These are phyloP conservation scores for Ziziphus jujuba DNA, from an alignment of 306 rosid species.

Conservation along the genomic window DNA sequence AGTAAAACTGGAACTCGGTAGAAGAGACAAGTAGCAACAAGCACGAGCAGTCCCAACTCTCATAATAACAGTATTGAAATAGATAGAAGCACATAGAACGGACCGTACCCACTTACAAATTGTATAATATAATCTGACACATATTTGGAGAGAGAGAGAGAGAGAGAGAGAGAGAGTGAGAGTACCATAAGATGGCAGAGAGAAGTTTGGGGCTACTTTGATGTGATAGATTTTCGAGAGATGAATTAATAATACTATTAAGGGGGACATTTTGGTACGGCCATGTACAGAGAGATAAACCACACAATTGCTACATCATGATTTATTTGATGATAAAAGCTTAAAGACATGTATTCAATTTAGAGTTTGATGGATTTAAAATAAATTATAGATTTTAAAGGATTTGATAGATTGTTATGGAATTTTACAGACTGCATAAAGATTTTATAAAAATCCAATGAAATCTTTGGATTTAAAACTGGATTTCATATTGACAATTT, in stretches of 20 bases:
- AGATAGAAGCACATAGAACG: slow-evolving; percentile 25
- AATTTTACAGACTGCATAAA: too few species aligned
- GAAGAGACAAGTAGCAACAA: slow-evolving; percentile 30
- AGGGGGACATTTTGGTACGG: slow-evolving; percentile 37
- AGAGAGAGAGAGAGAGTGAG: background rate
- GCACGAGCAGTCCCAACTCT: slow-evolving; percentile 3
- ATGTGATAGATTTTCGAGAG: slow-evolving; percentile 27
- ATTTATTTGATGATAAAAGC: slow-evolving; percentile 2
- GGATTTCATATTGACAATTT: too few species aligned
- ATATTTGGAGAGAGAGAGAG: slow-evolving; percentile 4
- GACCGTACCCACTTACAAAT: slow-evolving; percentile 31
- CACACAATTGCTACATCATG: slow-evolving; percentile 1
- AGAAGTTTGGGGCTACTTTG: slow-evolving; percentile 29
- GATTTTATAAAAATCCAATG: too few species aligned
- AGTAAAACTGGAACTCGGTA: slow-evolving; percentile 7
- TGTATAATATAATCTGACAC: slow-evolving; percentile 3
- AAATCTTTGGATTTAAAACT: too few species aligned
- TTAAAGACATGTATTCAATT: too few species aligned
- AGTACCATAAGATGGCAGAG: slow-evolving; percentile 15
- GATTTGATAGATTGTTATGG: too few species aligned
- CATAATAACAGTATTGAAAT: slow-evolving; percentile 28
- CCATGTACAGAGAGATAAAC: slow-evolving; percentile 24
- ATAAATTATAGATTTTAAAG: too few species aligned
- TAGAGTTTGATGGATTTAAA: too few species aligned
- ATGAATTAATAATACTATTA: slow-evolving; percentile 29